These are phyloP conservation scores for Trametopsis cervina DNA, from an alignment of 768 basidiomycete genomes.

Conservation along the genomic window DNA sequence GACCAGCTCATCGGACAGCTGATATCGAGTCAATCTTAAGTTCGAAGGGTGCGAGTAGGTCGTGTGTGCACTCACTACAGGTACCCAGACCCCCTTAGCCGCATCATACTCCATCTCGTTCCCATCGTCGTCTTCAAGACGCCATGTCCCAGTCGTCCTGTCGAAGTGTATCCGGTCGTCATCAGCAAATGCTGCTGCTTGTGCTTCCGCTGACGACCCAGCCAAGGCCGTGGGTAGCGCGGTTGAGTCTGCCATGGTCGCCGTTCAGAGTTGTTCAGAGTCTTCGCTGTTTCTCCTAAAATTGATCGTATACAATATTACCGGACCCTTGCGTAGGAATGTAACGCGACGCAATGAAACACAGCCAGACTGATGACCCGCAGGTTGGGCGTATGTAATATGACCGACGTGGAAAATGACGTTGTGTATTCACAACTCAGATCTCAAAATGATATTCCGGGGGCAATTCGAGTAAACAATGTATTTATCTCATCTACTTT, in stretches of 20 bases:
- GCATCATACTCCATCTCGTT: conserved; percentile 87
- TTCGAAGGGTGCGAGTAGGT: not conserved
- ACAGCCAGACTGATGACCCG: no score
- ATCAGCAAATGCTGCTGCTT: conserved; percentile 64
- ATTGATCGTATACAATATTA: no score
- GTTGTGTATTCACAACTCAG: no score
- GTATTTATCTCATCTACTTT: no score
- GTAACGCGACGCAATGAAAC: no score
- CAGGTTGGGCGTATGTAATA: no score
- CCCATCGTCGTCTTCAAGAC: conserved; percentile 85
- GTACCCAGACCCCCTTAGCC: conserved; percentile 71
- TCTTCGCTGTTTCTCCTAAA: no score
- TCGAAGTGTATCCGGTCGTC: conserved; percentile 85
- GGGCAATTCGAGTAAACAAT: no score
- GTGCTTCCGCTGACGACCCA: conserved; percentile 47
- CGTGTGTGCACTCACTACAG: conserved; percentile 50
- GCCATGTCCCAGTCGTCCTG: conserved; percentile 71
- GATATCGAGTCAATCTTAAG: conserved; percentile 5
- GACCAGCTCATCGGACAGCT: conserved; percentile 86
- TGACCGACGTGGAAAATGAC: no score
- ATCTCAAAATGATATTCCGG: no score
- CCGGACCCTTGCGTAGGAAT: no score
- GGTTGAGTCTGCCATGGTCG: conserved; percentile 6
- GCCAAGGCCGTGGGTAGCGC: conserved; percentile 30
- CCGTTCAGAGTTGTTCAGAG: not conserved